phyloP scores from a whole-genome alignment of 805 yeast genomes.

The Torulaspora delbrueckii region DNA sequence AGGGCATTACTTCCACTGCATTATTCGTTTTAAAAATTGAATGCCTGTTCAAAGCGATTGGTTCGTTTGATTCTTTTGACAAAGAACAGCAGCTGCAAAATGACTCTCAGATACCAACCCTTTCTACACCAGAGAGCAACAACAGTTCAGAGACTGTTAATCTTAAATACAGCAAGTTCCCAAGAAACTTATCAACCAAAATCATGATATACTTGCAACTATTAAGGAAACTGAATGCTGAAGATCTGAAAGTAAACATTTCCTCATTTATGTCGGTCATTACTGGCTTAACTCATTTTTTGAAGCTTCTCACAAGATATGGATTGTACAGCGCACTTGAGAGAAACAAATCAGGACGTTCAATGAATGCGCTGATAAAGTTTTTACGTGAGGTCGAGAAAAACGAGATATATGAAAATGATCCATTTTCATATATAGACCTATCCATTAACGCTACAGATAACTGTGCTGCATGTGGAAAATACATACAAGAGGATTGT shows the following conservation, averaged over 20 bases:
- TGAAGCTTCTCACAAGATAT: slow-evolving; percentile 75
- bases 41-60: slow-evolving; percentile 65
- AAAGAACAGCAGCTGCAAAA: slow-evolving; percentile 8
- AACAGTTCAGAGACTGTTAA: slow-evolving; percentile 11
- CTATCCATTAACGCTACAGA: slow-evolving; percentile 66
- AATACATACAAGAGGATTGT: slow-evolving; percentile 83
- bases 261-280: slow-evolving; percentile 74
- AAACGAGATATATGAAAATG: slow-evolving; percentile 38
- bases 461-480: slow-evolving; percentile 63
- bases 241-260: slow-evolving; percentile 33
- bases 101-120: slow-evolving; percentile 3
- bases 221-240: slow-evolving; percentile 54
- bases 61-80: slow-evolving; percentile 44
- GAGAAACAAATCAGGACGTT: slow-evolving; percentile 51
- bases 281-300: slow-evolving; percentile 87
- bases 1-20: slow-evolving; percentile 68
- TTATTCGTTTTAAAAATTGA: slow-evolving; percentile 68
- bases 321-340: slow-evolving; percentile 76
- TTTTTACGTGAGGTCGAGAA: slow-evolving; percentile 53
- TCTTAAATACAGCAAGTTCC: slow-evolving; percentile 43
- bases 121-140: slow-evolving; percentile 5
- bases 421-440: slow-evolving; percentile 40
- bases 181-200: slow-evolving; percentile 83
- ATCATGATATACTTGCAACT: slow-evolving; percentile 84
- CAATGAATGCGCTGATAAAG: slow-evolving; percentile 56